Evolutionary conservation across 1,139 yeast species (phyloP).

Genomic region (Schizosaccharomyces versatilis): DNA sequence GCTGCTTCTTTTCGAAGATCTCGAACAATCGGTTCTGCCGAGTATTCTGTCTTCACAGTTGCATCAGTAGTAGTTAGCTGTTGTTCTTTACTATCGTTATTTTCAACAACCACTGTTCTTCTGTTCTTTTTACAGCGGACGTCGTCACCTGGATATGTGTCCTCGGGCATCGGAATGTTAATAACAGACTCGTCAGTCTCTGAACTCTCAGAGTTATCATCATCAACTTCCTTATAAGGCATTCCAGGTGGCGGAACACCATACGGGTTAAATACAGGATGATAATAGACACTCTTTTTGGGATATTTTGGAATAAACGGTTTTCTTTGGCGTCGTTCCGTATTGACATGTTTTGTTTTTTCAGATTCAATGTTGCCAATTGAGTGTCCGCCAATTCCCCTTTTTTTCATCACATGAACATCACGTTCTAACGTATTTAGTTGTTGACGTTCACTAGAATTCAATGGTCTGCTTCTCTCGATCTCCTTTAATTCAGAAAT

Average conservation of each 20-base stretch:
- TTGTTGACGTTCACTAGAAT: neutral
- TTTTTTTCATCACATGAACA: neutral
- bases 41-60: neutral
- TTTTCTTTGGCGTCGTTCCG: neutral
- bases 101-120: neutral
- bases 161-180: conserved; percentile 9
- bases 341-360: neutral
- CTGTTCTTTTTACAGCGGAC: neutral
- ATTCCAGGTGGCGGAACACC: conserved; percentile 12
- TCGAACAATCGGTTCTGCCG: conserved; percentile 1
- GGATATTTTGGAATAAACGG: conserved; percentile 7
- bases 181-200: conserved; percentile 7
- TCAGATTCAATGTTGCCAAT: conserved; percentile 1
- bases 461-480: neutral
- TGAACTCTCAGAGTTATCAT: conserved; percentile 1
- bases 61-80: neutral
- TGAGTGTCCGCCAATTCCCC: neutral
- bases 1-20: conserved; percentile 3
- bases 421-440: neutral
- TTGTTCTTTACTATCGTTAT: neutral
- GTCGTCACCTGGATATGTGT: neutral
- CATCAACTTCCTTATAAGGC: conserved; percentile 7
- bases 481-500: neutral
- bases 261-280: conserved; percentile 7
- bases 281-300: conserved; percentile 9